Percentiles rank a stretch among this genome's conserved stretches.
Evolutionary conservation across 768 basidiomycete genomes (phyloP).

Genomic region (Coprinellus micaceus): DNA sequence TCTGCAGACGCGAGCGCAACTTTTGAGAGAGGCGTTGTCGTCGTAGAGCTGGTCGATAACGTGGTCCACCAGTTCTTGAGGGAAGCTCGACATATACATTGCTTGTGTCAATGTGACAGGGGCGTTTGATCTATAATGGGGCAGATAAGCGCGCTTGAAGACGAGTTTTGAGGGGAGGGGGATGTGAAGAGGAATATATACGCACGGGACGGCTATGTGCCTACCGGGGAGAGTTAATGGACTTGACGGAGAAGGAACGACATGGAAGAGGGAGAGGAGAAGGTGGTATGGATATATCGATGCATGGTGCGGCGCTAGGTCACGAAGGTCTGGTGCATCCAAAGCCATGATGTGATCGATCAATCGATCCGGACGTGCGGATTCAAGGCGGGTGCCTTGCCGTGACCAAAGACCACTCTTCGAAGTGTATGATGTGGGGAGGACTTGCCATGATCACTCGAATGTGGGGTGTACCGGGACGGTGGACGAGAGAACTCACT

Average conservation of each 20-base stretch:
- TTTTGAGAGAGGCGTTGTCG: slow-evolving; percentile 25
- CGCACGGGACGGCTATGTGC: background rate
- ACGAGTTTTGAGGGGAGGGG: background rate
- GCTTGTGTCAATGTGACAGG: background rate
- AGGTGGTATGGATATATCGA: slow-evolving; percentile 4
- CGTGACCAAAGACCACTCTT: background rate
- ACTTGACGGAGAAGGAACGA: slow-evolving; percentile 9
- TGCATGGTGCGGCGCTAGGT: slow-evolving; percentile 12
- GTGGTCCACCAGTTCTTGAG: slow-evolving; percentile 46
- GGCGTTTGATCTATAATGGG: background rate
- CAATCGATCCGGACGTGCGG: slow-evolving; percentile 9
- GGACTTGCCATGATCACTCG: background rate
- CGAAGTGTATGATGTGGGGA: background rate
- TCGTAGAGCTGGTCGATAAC: slow-evolving; percentile 43
- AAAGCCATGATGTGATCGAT: slow-evolving; percentile 11
- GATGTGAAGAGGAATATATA: background rate
- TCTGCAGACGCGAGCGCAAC: slow-evolving; percentile 35
- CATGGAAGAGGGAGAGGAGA: slow-evolving; percentile 8
- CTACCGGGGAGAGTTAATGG: slow-evolving; percentile 5
- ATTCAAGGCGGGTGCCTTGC: slow-evolving; percentile 4
- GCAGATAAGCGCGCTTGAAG: background rate
- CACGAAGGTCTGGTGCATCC: slow-evolving; percentile 9
- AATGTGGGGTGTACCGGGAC: no score
- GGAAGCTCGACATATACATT: slow-evolving; percentile 20
- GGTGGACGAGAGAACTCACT: no score